Evolutionary conservation across 495 filamentous ascomycete species (phyloP), one percentile per base, ranked within the genome.

Genomic region (Clavariopsis aquatica): DNA sequence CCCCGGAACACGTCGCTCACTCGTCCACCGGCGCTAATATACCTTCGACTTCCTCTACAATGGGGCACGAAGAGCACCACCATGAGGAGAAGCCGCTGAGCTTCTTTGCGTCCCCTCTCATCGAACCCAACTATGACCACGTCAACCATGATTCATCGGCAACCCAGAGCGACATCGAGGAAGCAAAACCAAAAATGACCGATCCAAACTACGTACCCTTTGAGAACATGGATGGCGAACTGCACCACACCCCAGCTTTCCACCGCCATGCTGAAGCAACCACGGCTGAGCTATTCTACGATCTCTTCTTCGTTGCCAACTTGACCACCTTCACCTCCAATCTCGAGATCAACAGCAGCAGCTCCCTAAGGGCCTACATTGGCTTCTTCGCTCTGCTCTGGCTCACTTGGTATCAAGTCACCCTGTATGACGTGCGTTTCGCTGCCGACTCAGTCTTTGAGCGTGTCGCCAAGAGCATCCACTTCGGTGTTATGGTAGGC

Each of bases 341-440:
- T 2, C 71, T 71, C n/a, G 72, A 71, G 17, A 72, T 74, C 69
- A 80, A 77, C 57, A 75, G 76, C 45, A 24, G 31, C 0, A 47
- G 62, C 17, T 45, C 57, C 28, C 65, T 83, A 27, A 72, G 73
- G 10, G 73, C 80, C 27, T 89, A 87, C 62, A 78, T 87, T 51
- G 85, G 84, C 43, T 88, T 89, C 69, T 85, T 89, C 57, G 78
- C 79, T 36, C 78, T 90, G 47, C 79, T 91, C 13, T 91, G 88
- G 87, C 84, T 86, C 57, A 88, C 86, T 36, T 91, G 88, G 88
- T 77, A 87, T 28, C 84, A 88, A 73, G 83, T 86, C 27, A 83
- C 82, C 13, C 78, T 90, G 22, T 85, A 84, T 72, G 88, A 91
- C 68, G 81, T 90, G 31, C 85, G 88, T 0, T 90, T 90, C 74